These are phyloP conservation scores for Bryoerythrophyllum caledonicum DNA, from an alignment of 225 moss, liverwort and hornwort genomes.

Conservation along the genomic window DNA sequence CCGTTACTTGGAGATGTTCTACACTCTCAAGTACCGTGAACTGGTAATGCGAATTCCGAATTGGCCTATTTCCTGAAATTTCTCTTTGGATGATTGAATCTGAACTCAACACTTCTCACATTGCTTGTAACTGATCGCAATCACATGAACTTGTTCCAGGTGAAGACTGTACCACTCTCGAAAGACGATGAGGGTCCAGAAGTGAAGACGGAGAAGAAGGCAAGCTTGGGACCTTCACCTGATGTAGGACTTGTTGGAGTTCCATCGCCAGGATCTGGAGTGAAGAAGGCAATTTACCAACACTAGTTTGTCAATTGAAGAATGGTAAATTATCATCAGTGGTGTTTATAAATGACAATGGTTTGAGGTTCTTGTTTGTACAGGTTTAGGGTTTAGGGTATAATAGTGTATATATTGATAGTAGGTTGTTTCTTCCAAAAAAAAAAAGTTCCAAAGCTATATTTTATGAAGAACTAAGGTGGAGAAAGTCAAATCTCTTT, in stretches of 20 bases:
- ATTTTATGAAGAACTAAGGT: not conserved
- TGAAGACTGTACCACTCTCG: conserved; percentile 71
- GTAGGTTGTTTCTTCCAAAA: not conserved
- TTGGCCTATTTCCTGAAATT: too few species aligned
- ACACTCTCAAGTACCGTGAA: conserved; percentile 80
- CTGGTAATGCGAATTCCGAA: conserved; percentile 49
- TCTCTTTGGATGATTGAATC: not conserved
- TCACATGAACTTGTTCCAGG: conserved; percentile 30
- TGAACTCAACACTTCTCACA: too few species aligned
- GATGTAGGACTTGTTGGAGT: conserved; percentile 39
- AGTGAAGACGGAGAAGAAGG: conserved; percentile 50
- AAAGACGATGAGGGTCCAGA: conserved; percentile 45
- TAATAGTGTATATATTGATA: not conserved
- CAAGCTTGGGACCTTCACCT: conserved; percentile 26
- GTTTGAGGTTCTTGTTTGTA: not conserved
- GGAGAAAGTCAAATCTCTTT: not conserved
- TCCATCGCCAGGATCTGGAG: not conserved
- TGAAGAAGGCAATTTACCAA: not conserved
- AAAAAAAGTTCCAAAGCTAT: not conserved
- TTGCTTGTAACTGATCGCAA: not conserved
- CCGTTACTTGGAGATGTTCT: conserved; percentile 92
- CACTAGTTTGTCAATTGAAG: conserved; percentile 1
- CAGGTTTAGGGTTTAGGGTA: not conserved
- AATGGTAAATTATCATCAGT: not conserved
- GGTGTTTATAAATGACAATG: not conserved